phyloP scores from a whole-genome alignment of 2,329 filamentous ascomycete genomes.

The Nigrospora sphaerica region DNA sequence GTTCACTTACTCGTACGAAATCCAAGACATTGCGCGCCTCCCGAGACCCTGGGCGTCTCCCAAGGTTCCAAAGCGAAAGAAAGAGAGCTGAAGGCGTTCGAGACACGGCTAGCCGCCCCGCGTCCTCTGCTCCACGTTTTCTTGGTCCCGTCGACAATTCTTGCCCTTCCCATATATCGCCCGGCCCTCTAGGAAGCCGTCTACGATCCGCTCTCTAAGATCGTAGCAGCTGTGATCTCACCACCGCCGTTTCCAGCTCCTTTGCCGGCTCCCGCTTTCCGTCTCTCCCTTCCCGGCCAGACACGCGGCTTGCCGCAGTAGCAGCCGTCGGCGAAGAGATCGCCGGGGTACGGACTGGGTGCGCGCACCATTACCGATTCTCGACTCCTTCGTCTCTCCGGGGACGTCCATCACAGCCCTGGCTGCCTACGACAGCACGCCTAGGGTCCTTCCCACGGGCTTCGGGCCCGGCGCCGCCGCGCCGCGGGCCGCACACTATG shows the following conservation, averaged over 20 bases:
- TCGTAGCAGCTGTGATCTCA: too few relatives aligned
- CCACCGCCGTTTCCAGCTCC: too few relatives aligned
- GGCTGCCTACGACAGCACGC: conserved; percentile 25
- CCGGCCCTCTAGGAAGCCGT: conserved; percentile 2
- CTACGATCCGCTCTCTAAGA: neutral
- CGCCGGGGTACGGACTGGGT: too few relatives aligned
- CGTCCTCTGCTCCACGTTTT: conserved; percentile 7
- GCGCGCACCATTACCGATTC: too few relatives aligned
- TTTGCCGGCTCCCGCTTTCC: too few relatives aligned
- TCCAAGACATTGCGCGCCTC: conserved; percentile 17
- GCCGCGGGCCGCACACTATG: conserved; percentile 20
- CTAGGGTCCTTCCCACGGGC: conserved; percentile 24
- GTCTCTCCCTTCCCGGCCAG: too few relatives aligned
- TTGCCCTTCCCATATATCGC: conserved; percentile 7
- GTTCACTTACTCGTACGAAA: conserved; percentile 10
- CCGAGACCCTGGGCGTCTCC: conserved; percentile 13
- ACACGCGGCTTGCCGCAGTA: too few relatives aligned
- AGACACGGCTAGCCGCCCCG: conserved; percentile 8
- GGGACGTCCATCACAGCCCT: conserved; percentile 22
- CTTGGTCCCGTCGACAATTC: conserved; percentile 9
- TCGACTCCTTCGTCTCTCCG: conserved; percentile 7
- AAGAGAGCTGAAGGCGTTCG: conserved; percentile 3
- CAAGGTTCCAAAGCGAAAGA: neutral
- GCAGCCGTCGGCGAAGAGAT: too few relatives aligned
- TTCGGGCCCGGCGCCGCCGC: conserved; percentile 24